Conservation (phyloP, 208 protist species). For the Crithidia sp. region DNA sequence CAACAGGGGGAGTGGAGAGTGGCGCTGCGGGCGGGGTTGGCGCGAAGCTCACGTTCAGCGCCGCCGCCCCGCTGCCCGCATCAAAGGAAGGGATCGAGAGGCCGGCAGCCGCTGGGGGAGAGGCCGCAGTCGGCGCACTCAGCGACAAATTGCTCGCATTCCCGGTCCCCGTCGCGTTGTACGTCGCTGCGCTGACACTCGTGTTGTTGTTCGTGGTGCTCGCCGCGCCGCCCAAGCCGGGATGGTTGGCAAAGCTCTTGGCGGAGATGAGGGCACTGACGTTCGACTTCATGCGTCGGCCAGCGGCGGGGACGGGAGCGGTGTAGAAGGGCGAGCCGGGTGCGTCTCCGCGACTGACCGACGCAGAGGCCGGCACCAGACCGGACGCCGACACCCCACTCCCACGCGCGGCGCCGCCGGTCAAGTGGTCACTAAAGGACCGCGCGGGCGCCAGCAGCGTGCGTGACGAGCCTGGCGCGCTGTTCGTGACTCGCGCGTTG, state of each 20-base stretch:
- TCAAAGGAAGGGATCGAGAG: constrained; percentile 10
- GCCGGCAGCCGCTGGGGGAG: background rate
- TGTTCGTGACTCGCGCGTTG: background rate
- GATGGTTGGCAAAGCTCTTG: background rate
- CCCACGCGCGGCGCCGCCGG: background rate
- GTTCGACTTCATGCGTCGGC: constrained; percentile 24
- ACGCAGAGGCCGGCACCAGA: background rate
- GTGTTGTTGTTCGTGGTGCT: background rate
- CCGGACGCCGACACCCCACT: background rate
- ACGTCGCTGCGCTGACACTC: constrained; percentile 8
- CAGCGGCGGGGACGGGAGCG: background rate
- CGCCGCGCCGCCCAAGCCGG: background rate
- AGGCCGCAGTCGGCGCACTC: background rate
- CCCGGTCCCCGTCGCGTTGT: background rate
- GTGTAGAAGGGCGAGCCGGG: background rate
- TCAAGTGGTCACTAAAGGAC: background rate
- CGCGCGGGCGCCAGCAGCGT: background rate
- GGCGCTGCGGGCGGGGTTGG: background rate
- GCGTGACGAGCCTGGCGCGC: background rate
- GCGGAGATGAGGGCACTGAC: constrained; percentile 8
- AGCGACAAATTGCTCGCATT: background rate
- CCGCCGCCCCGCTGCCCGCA: background rate
- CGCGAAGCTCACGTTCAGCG: constrained; percentile 13
- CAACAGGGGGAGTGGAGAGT: background rate
- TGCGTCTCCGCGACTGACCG: background rate